Base-by-base conservation (phyloP, 2,329 filamentous ascomycete genomes). In the Helicocarpus griseus region DNA sequence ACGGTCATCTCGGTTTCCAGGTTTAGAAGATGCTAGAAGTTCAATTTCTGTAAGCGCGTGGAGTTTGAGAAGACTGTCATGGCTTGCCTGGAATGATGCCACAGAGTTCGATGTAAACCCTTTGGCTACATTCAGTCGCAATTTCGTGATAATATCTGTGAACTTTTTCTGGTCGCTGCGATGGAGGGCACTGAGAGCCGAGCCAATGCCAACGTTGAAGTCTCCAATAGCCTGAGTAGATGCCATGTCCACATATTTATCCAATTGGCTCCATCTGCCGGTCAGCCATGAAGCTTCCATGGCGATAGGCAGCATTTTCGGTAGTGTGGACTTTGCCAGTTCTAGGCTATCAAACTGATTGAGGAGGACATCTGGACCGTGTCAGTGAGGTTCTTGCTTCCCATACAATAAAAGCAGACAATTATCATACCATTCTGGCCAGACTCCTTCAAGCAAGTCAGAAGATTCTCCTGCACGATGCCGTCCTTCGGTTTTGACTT, bases 261-360 rank as follows among this genome's bases (percentile, higher is more conserved):
- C 74, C 29, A 97, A 74, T 4, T 81, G 84, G 48, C 82, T 74
- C 86, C 90, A 95, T 67, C 89, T 84, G 7, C 84, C 82, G 3
- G 87, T 91, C 39, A 88, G 85, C 90, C 93, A 98, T 9, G 89
- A 85, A 19, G 93, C 90, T 71, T 98, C 93, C 2, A 89, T 81
- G 14, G 88, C 90, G 63, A 90, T 91, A 0, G 90, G 86, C 31
- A 94, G 76, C 46, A 94, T 79, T 55, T 76, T 80, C 56, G 80
- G 78, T 36, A 80, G 71, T 1, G 75, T 78, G 11, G 74, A 65
- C 21, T 71, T 61, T 35, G 78, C 65, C 39, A 60, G 63, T 61
- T 63, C 81, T 68, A 96, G 86, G 5, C 83, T 83, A 62, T 95
- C 87, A 11, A 94, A 83, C 59, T 94, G 89, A 54, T 90, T 91